Base-by-base conservation (phyloP, 2,329 filamentous ascomycete species). In the Claviceps sp. region DNA sequence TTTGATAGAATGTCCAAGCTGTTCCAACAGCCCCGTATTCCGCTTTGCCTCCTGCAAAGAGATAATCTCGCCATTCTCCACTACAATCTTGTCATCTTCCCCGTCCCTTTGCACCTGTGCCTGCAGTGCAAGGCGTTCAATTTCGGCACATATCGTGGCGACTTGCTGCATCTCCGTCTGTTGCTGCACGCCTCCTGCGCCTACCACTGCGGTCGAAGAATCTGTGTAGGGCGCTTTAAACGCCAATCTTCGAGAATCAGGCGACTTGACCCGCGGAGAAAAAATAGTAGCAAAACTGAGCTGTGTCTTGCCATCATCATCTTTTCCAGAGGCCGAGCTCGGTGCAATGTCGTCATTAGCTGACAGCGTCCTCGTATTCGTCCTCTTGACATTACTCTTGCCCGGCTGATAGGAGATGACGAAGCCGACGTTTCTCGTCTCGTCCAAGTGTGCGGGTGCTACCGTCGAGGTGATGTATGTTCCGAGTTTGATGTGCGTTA, bases 401-500 rank as follows among this genome's bases (percentile, higher is more conserved):
- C 82, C 81, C 0, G 86, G 81, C 56, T 80, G 77, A 64, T 95
- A 97, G 13, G 79, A 78, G 8, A 98, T 70, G 1, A 94, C 78
- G 50, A 97, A 79, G 0, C 93, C 93, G 1, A 95, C 80, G 59
- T 97, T 97, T 63, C 80, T 84, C 50, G 74, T 70, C 64, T 88
- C 85, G 57, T 96, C 85, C 57, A 81, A 79, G 62, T 95, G 87
- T 0, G 82, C 75, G 1, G 83, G 73, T 1, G 89, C 89, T 5
- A 96, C 76, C 0, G 89, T 93, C 2, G 85, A 91, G 0, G 89
- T 95, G 61, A 98, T 86, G 62, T 97, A 98, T 0, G 88, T 85
- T 19, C 93, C 93, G 55, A 84, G 80, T 62, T 82, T 83, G 59
- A 98, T 80, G 24, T 77, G 75, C 1, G 78, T 76, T 39, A 98